Conservation (phyloP, 345 rosid species). For the Sapria himalayana region DNA sequence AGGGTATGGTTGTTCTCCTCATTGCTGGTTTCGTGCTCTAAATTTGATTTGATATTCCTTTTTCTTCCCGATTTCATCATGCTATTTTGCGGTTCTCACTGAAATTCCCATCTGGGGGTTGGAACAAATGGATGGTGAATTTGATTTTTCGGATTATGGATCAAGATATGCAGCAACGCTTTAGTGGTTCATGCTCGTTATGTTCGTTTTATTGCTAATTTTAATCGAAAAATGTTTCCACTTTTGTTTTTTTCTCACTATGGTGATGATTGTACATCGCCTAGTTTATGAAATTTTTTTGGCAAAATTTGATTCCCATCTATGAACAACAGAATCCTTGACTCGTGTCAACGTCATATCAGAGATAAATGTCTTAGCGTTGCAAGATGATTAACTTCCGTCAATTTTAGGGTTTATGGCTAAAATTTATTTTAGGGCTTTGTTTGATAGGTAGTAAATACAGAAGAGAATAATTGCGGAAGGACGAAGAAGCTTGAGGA, state of each 20-base stretch:
- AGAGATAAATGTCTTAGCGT: not conserved
- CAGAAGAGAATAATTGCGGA: not conserved
- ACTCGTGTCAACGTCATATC: not conserved
- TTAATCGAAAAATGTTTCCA: too few relatives aligned
- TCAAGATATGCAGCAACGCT: too few relatives aligned
- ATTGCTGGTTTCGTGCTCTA: conserved; percentile 7
- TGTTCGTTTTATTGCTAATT: too few relatives aligned
- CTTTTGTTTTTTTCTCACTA: too few relatives aligned
- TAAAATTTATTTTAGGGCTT: not conserved
- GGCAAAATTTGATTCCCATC: conserved; percentile 3
- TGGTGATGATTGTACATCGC: too few relatives aligned
- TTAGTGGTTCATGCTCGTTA: too few relatives aligned
- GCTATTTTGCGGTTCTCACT: not conserved
- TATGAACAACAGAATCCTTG: conserved; percentile 8
- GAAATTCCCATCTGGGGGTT: not conserved
- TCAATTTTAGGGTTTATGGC: too few relatives aligned
- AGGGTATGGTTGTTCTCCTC: not conserved
- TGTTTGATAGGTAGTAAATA: not conserved
- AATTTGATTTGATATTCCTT: conserved; percentile 7
- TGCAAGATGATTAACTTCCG: too few relatives aligned
- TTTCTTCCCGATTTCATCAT: conserved; percentile 5
- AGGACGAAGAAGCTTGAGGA: not conserved
- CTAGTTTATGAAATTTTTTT: too few relatives aligned
- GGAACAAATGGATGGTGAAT: too few relatives aligned
- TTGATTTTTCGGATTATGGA: too few relatives aligned